Conservation (phyloP, 1,284 basidiomycete species). For the Psilocybe mexicana region DNA sequence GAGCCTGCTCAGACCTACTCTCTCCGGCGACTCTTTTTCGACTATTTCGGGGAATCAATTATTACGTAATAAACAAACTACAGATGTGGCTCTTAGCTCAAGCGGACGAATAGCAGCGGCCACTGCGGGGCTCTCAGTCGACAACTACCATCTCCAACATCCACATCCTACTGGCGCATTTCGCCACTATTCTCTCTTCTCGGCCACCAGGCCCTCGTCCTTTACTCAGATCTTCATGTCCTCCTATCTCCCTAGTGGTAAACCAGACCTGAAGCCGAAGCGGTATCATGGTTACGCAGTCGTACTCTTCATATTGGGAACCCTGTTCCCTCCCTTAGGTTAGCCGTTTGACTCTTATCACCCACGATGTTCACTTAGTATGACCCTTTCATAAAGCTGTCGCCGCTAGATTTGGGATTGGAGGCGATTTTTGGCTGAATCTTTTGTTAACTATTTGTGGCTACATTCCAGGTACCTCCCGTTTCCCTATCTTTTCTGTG, state of each 20-base stretch:
- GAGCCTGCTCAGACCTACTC: too few species aligned
- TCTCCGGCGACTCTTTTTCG: too few species aligned
- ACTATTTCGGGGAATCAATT: too few species aligned
- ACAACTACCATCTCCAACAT: background rate
- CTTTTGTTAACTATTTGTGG: slow-evolving; percentile 87
- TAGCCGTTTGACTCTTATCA: slow-evolving; percentile 27
- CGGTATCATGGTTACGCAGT: slow-evolving; percentile 84
- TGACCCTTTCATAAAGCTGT: slow-evolving; percentile 62
- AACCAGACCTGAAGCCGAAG: slow-evolving; percentile 67
- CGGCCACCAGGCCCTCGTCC: slow-evolving; percentile 16
- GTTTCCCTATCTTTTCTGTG: background rate
- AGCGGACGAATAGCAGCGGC: too few species aligned
- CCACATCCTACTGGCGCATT: background rate
- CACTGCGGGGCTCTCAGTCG: background rate
- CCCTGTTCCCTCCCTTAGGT: slow-evolving; percentile 88
- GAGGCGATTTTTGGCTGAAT: slow-evolving; percentile 92
- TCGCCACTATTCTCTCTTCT: slow-evolving; percentile 3
- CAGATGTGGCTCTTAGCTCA: too few species aligned
- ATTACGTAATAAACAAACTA: too few species aligned
- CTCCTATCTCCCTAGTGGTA: slow-evolving; percentile 38
- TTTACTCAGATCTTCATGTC: slow-evolving; percentile 29
- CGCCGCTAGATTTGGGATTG: slow-evolving; percentile 92
- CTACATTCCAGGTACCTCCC: slow-evolving; percentile 78
- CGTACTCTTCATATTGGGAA: slow-evolving; percentile 81
- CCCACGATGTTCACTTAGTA: slow-evolving; percentile 9